Conservation (phyloP, 306 rosid species). For the Quercus aquifolioides region DNA sequence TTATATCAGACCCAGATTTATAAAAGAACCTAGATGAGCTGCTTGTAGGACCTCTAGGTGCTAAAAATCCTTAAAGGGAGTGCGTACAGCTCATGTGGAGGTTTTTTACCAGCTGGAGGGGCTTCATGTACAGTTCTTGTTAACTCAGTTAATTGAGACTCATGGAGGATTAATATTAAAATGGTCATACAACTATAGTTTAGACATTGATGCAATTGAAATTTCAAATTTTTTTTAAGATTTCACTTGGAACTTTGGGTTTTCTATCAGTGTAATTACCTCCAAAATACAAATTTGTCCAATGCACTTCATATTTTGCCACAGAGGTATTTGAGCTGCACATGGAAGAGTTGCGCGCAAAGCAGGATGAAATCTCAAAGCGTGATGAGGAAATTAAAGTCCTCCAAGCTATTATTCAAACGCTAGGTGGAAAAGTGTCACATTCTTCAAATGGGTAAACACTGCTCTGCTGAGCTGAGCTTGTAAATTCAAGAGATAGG, state of each 20-base stretch:
- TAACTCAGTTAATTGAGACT: background rate
- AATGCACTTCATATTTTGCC: background rate
- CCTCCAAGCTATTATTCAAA: slow-evolving; percentile 80
- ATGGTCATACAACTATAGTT: background rate
- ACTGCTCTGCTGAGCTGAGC: background rate
- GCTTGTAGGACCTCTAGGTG: background rate
- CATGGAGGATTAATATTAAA: background rate
- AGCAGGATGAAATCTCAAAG: slow-evolving; percentile 75
- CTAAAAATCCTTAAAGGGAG: background rate
- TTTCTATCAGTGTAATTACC: background rate
- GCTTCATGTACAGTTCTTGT: background rate
- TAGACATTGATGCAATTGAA: background rate
- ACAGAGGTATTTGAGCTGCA: slow-evolving; percentile 92
- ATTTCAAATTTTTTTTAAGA: background rate
- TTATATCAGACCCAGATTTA: too few relatives aligned
- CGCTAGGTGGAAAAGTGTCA: slow-evolving; percentile 70
- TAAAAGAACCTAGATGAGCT: background rate
- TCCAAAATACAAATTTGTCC: background rate
- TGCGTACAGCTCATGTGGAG: background rate
- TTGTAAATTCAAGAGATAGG: slow-evolving; percentile 30
- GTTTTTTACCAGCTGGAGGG: background rate
- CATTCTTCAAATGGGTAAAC: slow-evolving; percentile 27
- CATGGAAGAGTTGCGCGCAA: slow-evolving; percentile 90
- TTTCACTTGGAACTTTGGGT: background rate
- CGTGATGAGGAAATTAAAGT: slow-evolving; percentile 85